Percentiles rank a stretch among this genome's conserved stretches.
Conservation (phyloP, 345 rosid genomes). For the Rhodomyrtus tomentosa region DNA sequence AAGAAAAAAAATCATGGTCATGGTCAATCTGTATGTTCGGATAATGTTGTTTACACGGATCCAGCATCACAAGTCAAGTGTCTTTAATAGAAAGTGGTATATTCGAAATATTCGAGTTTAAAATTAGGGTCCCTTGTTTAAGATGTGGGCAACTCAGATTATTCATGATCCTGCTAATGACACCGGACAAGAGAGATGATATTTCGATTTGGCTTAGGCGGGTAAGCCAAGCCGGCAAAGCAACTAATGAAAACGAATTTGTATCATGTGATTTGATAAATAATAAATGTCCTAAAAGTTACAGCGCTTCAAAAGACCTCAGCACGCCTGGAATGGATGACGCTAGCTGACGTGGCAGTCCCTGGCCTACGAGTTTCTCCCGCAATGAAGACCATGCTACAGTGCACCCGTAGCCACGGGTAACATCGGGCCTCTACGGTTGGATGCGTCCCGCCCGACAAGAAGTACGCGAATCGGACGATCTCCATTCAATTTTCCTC, state of each 20-base stretch:
- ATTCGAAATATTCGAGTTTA: not conserved
- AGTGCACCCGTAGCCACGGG: not conserved
- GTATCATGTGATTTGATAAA: too few relatives aligned
- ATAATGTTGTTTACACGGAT: rapidly evolving
- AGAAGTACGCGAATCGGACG: not conserved
- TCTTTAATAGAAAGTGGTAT: not conserved
- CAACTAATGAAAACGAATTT: too few relatives aligned
- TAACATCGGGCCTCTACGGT: not conserved
- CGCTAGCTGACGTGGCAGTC: not conserved
- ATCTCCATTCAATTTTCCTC: not conserved
- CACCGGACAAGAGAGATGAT: too few relatives aligned
- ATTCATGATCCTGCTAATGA: not conserved
- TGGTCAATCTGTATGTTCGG: too few relatives aligned
- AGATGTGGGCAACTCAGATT: not conserved
- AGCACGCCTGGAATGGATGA: not conserved
- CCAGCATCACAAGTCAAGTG: rapidly evolving
- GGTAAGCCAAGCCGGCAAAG: too few relatives aligned
- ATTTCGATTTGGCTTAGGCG: too few relatives aligned
- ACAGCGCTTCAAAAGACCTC: not conserved
- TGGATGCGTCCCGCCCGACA: not conserved
- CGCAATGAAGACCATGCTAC: not conserved
- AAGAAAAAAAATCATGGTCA: too few relatives aligned
- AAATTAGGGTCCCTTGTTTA: too few relatives aligned
- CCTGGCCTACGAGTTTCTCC: not conserved
- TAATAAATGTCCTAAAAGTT: not conserved